Evolutionary conservation across 495 filamentous ascomycete genomes (phyloP), one percentile per base, ranked within the genome.

Genomic region (Neurospora sp.): DNA sequence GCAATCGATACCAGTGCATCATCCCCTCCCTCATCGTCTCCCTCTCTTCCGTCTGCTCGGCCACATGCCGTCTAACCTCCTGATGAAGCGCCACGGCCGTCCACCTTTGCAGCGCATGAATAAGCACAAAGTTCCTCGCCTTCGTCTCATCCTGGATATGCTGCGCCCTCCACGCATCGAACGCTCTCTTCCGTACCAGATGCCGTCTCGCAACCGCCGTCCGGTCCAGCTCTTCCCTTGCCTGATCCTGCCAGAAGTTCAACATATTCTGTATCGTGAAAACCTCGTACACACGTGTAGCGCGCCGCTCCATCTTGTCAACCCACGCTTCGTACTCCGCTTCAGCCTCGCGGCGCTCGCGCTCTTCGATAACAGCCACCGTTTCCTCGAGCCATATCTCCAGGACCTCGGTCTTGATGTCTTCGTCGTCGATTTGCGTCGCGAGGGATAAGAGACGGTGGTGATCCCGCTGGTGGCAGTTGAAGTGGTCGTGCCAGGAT

Each of bases 91-190:
- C 59, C 39, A 73, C 73, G 48, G 78, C 74, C 39, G 48, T 71
- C 79, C 79, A 81, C 72, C 61, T 76, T 48, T 81, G 74, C 12
- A 81, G 74, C 4, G 70, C 70, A 35, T 89, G 87, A 48, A 83
- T 83, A 6, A 91, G 74, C 16, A 88, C 83, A 72, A 91, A 91
- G 27, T 89, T 87, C 41, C 88, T 88, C 9, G 91, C 89, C 79
- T 94, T 94, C 44, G 90, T 75, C 72, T 92, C 89, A 76, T 94
- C 92, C 69, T 91, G 87, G 10, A 87, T 85, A 14, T 92, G 94
- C 70, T 94, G 89, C 69, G 90, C 88, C 18, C 88, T 86, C 93
- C 93, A 96, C 6, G 89, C 88, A 73, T 90, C 89, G 78, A 96
- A 96, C 72, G 90, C 92, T 44, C 89, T 90, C 59, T 89, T 87